Evolutionary conservation across 2,329 filamentous ascomycete species (phyloP), one percentile per base, ranked within the genome.

Genomic region (Parascedosporium putredinis): DNA sequence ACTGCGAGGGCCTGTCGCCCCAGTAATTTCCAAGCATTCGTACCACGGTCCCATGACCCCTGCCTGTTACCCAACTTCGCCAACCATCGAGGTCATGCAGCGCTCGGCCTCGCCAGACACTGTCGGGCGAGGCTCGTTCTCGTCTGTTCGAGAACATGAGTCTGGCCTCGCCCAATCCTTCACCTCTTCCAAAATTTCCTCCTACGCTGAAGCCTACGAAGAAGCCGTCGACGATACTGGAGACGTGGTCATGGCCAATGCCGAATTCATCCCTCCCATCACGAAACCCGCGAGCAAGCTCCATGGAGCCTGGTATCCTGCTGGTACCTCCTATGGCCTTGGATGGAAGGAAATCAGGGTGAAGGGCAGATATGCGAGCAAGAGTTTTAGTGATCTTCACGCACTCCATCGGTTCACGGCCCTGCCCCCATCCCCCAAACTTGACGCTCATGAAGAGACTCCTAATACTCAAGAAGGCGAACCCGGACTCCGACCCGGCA

Each of bases 301-400:
- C 34, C 76, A 79, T 60, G 76, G 75, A 51, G 75, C 73, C 59
- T 79, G 76, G 68, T 74, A 72, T 54, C 78, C 79, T 50, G 72
- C 71, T 54, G 70, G 79, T 55, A 72, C 68, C 61, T 81, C 81
- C 61, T 42, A 20, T 16, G 27, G 47, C 24, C 71, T 70, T 54
- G 79, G 78, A 47, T 83, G 79, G 79, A 81, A 79, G 67, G 70
- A 75, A 58, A 81, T 82, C 59, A 72, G 72, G 50, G 70, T 82
- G 54, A 73, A 70, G 62, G 77, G 77, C 49, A 79, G 73, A 62
- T 68, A 70, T 56, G 76, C 76, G 40, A 83, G 78, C 65, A 74
- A 72, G 62, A 83, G 79, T 67, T 79, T 69, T 61, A 74, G 78
- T 36, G 78, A 83, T 60, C 66, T 83, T 55, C 74, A 75, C 57